Conservation (phyloP, 805 yeast species). For the Wickerhamiella vanderwaltii region DNA sequence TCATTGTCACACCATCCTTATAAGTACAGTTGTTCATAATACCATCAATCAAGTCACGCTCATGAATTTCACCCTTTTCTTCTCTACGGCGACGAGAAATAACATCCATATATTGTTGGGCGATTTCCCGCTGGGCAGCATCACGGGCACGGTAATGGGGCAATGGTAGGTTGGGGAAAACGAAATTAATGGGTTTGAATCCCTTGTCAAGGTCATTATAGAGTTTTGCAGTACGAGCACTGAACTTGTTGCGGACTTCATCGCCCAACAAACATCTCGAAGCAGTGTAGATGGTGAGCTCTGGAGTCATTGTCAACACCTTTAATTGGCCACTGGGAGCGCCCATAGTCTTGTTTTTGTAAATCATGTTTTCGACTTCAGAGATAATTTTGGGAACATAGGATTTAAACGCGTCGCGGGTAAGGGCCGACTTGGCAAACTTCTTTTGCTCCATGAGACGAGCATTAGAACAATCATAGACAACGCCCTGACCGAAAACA, state of each 20-base stretch:
- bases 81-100: constrained; percentile 46
- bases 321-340: constrained; percentile 23
- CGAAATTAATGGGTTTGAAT: constrained; percentile 90
- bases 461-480: constrained; percentile 90
- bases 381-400: constrained; percentile 83
- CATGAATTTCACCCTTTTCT: constrained; percentile 58
- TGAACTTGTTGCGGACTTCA: constrained; percentile 75
- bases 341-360: constrained; percentile 27
- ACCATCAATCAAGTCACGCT: constrained; percentile 81
- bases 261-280: constrained; percentile 84
- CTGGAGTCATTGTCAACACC: constrained; percentile 80
- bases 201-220: constrained; percentile 93
- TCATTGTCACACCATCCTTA: constrained; percentile 88
- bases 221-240: constrained; percentile 69
- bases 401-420: constrained; percentile 65
- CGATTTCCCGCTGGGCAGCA: constrained; percentile 70
- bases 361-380: constrained; percentile 61
- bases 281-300: constrained; percentile 92
- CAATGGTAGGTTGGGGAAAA: constrained; percentile 85
- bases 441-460: constrained; percentile 97
- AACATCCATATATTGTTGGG: constrained; percentile 67
- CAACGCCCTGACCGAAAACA: constrained; percentile 93
- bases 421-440: constrained; percentile 81
- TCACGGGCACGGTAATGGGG: constrained; percentile 79
- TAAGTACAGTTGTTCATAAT: constrained; percentile 72